Evolutionary conservation across 441 rosid genomes (phyloP), one percentile per base, ranked within the genome.

Genomic region (Corymbia citriodora): DNA sequence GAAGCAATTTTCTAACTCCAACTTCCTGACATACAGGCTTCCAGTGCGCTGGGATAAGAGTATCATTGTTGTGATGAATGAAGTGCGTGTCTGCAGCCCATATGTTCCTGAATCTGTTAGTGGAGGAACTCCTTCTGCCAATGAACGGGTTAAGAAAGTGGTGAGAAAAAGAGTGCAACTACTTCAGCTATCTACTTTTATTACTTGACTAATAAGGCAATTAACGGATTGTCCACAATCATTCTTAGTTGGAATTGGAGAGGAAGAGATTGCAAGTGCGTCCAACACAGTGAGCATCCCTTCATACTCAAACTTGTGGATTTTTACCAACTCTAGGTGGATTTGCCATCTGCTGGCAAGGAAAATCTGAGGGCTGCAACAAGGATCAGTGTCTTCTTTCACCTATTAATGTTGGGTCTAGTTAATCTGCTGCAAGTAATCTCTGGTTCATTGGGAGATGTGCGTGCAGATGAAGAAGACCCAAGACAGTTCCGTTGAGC

Each of bases 21-120:
- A 55, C 7, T 55, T 79, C 50, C 85, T 79, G n/a, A 45, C 52
- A 23, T 79, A 79, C 95, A 97, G 99, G 96, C 98, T 96, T 92
- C 99, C 99, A 55, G 99, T 98, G 89, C 96, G 96, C 89, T 97
- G 99, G 99, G 99, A 97, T 90, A 96, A 97, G 93, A 94, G 98
- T 50, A 95, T 89, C 92, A 97, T 98, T 33, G 95, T 98, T 92
- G 99, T 97, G 91, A 94, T 96, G 99, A 94, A 96, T 89, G 98
- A 97, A 92, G 99, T 97, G 87, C 96, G 98, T 55, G 99, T 98
- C 83, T 92, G 93, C 92, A 97, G 97, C 92, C 99, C 99, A 3
- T 98, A 98, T 93, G 94, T 95, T 82, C 94, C 99, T 8, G 97
- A 96, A 89, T 94, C 94, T 92, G 99, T 98, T 89, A 92, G 91